Evolutionary conservation across 352 stramenopile species (phyloP).

Genomic region (Blastocystis hominis): DNA sequence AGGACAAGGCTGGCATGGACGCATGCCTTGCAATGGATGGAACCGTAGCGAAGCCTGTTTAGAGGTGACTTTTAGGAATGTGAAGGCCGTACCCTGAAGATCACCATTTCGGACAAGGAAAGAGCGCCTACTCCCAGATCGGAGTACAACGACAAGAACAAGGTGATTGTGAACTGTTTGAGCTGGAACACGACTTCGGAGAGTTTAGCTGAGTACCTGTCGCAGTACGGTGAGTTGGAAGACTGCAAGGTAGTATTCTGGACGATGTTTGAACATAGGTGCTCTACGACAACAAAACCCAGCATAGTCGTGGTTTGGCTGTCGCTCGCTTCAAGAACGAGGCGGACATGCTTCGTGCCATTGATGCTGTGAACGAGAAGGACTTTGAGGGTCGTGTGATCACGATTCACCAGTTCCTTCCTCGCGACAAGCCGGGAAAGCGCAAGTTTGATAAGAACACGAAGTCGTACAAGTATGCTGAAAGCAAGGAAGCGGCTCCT

Average conservation of each 20-base stretch:
- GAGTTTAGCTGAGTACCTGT: background rate
- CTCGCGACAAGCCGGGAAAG: background rate
- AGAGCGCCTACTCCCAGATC: background rate
- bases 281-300: background rate
- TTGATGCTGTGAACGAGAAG: conserved; percentile 11
- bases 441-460: background rate
- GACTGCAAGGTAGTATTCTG: background rate
- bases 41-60: background rate
- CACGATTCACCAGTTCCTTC: conserved; percentile 22
- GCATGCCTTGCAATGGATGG: background rate
- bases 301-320: background rate
- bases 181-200: conserved; percentile 33
- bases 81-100: conserved; percentile 2
- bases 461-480: background rate
- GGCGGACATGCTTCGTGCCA: conserved; percentile 46
- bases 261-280: background rate
- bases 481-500: background rate
- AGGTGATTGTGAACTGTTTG: conserved; percentile 47
- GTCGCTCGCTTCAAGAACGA: conserved; percentile 39
- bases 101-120: background rate
- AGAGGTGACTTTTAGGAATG: background rate
- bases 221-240: conserved; percentile 11
- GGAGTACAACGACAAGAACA: conserved; percentile 51
- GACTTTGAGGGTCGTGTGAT: conserved; percentile 50
- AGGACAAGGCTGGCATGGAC: background rate